Evolutionary conservation across 192 early-diverging fungal genomes (phyloP).

Genomic region (Jimgerdemannia lactiflua): DNA sequence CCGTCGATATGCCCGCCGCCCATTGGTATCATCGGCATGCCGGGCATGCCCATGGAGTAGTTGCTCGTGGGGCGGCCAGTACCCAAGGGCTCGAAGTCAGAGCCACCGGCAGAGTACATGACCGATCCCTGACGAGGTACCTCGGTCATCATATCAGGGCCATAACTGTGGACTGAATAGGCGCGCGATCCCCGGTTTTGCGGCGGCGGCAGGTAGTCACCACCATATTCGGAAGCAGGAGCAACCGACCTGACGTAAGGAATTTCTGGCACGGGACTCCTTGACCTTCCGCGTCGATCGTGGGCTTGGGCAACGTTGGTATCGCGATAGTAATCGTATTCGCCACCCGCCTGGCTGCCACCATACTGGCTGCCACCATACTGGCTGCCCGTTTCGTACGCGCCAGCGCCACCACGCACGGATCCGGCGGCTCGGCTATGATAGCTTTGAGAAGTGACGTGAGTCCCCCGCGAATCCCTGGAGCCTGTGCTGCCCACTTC

Average conservation of each 20-base stretch:
- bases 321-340: slow-evolving; percentile 20
- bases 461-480: slow-evolving; percentile 34
- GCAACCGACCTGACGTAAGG: slow-evolving; percentile 18
- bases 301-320: slow-evolving; percentile 15
- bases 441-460: slow-evolving; percentile 34
- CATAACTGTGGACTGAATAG: neutral
- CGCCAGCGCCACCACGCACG: slow-evolving; percentile 14
- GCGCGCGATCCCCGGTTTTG: neutral
- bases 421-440: slow-evolving; percentile 29
- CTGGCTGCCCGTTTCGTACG: slow-evolving; percentile 27
- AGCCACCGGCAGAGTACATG: neutral
- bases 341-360: neutral
- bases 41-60: neutral
- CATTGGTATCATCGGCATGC: slow-evolving; percentile 3
- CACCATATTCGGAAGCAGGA: slow-evolving; percentile 8
- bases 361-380: slow-evolving; percentile 25
- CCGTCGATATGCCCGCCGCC: slow-evolving; percentile 11
- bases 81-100: neutral
- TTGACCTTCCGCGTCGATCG: slow-evolving; percentile 13
- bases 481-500: slow-evolving; percentile 53
- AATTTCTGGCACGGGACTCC: neutral
- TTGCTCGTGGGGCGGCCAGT: neutral
- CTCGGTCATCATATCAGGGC: neutral
- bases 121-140: neutral
- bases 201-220: neutral